A percentile compares a stretch with the other conserved stretches of the same genome.
Evolutionary conservation across 805 yeast species (phyloP).

Genomic region (Tetrapisispora pingtungensis): DNA sequence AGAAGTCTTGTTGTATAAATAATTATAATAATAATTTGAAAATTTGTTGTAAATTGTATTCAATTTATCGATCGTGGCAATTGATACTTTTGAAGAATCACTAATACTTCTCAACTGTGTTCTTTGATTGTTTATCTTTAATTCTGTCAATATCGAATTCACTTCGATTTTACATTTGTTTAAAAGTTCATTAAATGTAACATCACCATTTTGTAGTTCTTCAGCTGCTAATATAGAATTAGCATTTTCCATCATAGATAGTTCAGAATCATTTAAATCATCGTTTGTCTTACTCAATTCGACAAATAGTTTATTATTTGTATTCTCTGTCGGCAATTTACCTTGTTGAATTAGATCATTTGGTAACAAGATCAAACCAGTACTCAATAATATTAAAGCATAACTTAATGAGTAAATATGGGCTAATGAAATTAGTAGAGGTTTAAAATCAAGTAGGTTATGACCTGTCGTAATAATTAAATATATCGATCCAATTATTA

Average conservation of each 20-base stretch:
- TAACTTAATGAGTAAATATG: conserved; percentile 26
- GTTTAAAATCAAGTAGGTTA: conserved; percentile 19
- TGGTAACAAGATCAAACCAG: conserved; percentile 24
- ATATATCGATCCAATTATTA: conserved; percentile 20
- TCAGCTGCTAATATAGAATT: conserved; percentile 15
- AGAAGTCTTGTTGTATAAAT: conserved; percentile 18
- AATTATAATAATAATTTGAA: conserved; percentile 23
- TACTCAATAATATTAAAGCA: conserved; percentile 20
- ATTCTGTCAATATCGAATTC: conserved; percentile 12
- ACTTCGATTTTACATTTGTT: conserved; percentile 24
- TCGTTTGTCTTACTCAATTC: conserved; percentile 26
- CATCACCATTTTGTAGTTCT: conserved; percentile 14
- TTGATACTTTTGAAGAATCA: conserved; percentile 2
- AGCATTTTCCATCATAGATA: conserved; percentile 21
- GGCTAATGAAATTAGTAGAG: conserved; percentile 24
- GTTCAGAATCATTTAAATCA: conserved; percentile 23
- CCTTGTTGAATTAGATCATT: conserved; percentile 13
- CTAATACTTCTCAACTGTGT: neutral
- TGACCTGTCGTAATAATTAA: conserved; percentile 19
- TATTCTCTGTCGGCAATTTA: conserved; percentile 9
- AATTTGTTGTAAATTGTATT: conserved; percentile 24
- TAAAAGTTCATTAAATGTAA: conserved; percentile 17
- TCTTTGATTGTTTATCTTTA: conserved; percentile 4
- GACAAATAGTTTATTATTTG: conserved; percentile 19
- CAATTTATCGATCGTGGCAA: conserved; percentile 15